Evolutionary conservation across 306 rosid genomes (phyloP), one percentile per base, ranked within the genome.

Genomic region (Cucumis melo): DNA sequence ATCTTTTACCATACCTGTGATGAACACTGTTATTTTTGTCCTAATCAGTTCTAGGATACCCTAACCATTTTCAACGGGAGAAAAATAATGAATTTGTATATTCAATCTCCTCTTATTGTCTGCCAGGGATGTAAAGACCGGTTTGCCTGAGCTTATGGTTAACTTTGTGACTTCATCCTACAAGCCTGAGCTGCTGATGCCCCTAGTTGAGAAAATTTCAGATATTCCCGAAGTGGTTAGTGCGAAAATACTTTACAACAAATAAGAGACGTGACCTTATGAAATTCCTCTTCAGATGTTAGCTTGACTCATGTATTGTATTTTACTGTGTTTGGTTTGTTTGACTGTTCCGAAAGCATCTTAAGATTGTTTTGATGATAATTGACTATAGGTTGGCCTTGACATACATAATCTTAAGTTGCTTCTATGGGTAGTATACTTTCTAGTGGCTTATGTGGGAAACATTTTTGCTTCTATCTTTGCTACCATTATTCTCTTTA

Each of bases 161-260:
- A 93, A 93, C 85, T 88, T 93, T 79, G 98, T 93, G 88, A 93
- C 94, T 76, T 91, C 98, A 62, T 91, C 96, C 66, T 83, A 90
- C 88, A 81, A 86, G 83, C 92, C 92, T 56, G 91, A 89, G 74
- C 84, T 87, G 78, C 89, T 93, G 83, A 79, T 80, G 87, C 87
- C 91, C 78, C 83, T 93, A 44, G 88, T 90, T 53, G 86, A 89
- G 79, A 90, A 83, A 87, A 83, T 90, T 83, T 82, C 89, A 64
- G 83, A 68, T 20, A 81, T 91, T 80, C 91, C 96, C 76, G 98
- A 88, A 91, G 98, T 93, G 98, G 98, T 93, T 61, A 65, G 98
- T 88, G 67, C 64, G 62, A n/a, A 12, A 15, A 48, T 41, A 41
- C 32, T 21, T 57, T 75, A 55, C 21, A 17, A 1, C 70, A 34